phyloP scores from a whole-genome alignment of 345 rosid genomes.

The Nephelium lappaceum region DNA sequence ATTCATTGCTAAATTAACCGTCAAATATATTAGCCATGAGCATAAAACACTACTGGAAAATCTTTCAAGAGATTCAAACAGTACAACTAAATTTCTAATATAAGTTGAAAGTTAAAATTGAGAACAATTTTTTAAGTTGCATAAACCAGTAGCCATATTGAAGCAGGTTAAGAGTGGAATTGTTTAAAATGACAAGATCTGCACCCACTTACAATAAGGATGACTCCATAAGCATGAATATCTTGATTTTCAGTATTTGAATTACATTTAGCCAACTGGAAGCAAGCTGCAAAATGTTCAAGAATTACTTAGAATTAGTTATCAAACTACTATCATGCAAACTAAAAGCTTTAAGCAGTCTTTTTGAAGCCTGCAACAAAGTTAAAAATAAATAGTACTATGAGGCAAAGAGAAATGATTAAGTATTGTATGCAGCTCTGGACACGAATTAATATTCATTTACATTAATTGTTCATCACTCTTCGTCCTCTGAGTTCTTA shows the following conservation, averaged over 20 bases:
- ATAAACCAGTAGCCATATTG: not conserved
- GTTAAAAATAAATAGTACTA: not conserved
- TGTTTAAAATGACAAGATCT: not conserved
- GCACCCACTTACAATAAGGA: slow-evolving; percentile 73
- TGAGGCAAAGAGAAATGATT: not conserved
- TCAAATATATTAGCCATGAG: slow-evolving; percentile 3
- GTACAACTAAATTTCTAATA: not conserved
- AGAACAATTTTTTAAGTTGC: not conserved
- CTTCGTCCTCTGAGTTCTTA: not conserved
- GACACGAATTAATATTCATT: not conserved
- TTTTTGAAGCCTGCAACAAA: not conserved
- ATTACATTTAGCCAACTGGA: slow-evolving; percentile 73
- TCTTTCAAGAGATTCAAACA: not conserved
- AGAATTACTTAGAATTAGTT: not conserved
- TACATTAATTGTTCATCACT: not conserved
- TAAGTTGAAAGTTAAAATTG: not conserved
- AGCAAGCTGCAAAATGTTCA: slow-evolving; percentile 59
- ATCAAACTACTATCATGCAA: not conserved
- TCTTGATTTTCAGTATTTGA: slow-evolving; percentile 68
- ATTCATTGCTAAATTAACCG: not conserved
- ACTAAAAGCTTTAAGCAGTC: not conserved
- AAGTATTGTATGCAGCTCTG: not conserved
- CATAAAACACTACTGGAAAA: not conserved
- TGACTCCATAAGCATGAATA: slow-evolving; percentile 75
- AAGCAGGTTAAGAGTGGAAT: slow-evolving; percentile 7